Evolutionary conservation across 2,329 filamentous ascomycete genomes (phyloP).

Genomic region (Mycosphaerella arachidis): DNA sequence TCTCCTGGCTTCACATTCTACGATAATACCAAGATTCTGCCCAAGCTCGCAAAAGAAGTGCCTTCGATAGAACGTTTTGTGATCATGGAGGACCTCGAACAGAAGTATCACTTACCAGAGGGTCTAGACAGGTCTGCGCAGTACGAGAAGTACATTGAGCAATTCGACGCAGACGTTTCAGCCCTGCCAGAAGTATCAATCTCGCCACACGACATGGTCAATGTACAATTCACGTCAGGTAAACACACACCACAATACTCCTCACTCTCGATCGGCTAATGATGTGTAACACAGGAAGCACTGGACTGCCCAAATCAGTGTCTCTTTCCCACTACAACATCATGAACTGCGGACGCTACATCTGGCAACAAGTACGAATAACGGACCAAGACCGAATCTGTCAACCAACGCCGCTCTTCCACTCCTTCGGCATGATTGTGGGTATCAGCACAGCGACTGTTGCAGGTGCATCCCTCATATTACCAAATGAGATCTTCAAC

Average conservation of each 20-base stretch:
- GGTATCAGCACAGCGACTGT: constrained; percentile 26
- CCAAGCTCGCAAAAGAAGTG: constrained; percentile 39
- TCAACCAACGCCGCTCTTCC: constrained; percentile 78
- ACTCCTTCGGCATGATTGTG: constrained; percentile 75
- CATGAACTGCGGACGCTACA: constrained; percentile 28
- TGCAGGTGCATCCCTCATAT: constrained; percentile 65
- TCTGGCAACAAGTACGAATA: constrained; percentile 28
- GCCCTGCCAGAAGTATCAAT: constrained; percentile 21
- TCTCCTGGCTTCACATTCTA: constrained; percentile 60
- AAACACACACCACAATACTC: constrained; percentile 27
- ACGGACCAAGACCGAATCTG: constrained; percentile 62
- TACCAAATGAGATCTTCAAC: constrained; percentile 66
- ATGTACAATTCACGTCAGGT: constrained; percentile 59
- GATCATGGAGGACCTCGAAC: constrained; percentile 41
- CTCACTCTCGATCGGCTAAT: no score
- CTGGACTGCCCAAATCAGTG: constrained; percentile 67
- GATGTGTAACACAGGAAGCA: constrained; percentile 37
- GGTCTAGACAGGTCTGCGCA: constrained; percentile 15
- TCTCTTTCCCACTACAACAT: constrained; percentile 50
- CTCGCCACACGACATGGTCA: constrained; percentile 29
- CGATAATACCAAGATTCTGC: constrained; percentile 56
- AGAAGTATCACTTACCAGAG: constrained; percentile 20
- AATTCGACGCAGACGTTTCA: constrained; percentile 15
- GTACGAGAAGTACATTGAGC: constrained; percentile 26
- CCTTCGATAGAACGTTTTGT: constrained; percentile 49